A percentile compares a stretch with the other conserved stretches of the same genome.
phyloP scores from a whole-genome alignment of 2,329 filamentous ascomycete species.

The Rosellinia necatrix region DNA sequence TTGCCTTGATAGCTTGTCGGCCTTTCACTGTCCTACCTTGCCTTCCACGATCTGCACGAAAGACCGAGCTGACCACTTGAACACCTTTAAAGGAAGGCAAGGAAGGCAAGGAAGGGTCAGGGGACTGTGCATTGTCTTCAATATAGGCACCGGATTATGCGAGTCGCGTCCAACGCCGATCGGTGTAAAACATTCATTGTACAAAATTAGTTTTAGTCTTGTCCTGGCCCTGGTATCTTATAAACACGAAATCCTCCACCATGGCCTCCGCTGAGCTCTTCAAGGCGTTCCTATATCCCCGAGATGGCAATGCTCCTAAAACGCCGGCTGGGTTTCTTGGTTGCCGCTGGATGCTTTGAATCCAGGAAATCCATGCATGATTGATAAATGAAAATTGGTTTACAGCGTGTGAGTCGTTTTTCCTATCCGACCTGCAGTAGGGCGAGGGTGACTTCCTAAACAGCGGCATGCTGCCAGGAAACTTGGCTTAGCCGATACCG shows the following conservation, averaged over 20 bases:
- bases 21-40: too few relatives aligned
- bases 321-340: constrained; percentile 15
- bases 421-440: background rate
- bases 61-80: too few relatives aligned
- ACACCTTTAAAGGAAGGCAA: too few relatives aligned
- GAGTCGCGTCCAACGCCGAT: too few relatives aligned
- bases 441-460: background rate
- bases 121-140: too few relatives aligned
- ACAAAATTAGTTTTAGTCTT: constrained; percentile 2
- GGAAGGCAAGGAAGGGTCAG: too few relatives aligned
- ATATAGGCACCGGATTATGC: too few relatives aligned
- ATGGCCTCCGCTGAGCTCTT: background rate
- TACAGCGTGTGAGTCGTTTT: background rate
- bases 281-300: background rate
- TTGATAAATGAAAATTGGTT: background rate
- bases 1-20: too few relatives aligned
- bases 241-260: constrained; percentile 5
- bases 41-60: too few relatives aligned
- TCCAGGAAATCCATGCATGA: constrained; percentile 1
- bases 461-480: background rate
- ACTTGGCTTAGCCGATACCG: constrained; percentile 55
- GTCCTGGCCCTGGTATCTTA: constrained; percentile 18
- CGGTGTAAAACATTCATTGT: too few relatives aligned
- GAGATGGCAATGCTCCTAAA: constrained; percentile 6
- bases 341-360: background rate